Conservation (phyloP, 2,329 filamentous ascomycete species). For the Neocatenulostroma microsporum region DNA sequence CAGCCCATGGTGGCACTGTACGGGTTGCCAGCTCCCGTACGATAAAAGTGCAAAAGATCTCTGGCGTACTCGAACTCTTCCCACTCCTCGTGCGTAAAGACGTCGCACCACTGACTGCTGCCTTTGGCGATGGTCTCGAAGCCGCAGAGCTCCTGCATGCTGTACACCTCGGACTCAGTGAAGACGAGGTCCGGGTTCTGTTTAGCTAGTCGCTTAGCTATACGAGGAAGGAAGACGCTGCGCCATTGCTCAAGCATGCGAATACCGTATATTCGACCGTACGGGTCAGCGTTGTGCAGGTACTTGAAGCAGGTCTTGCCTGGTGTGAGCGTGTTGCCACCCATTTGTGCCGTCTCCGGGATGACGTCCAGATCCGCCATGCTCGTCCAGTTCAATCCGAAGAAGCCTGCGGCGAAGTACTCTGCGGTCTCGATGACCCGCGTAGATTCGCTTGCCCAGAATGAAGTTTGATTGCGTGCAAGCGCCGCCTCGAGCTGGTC, state of each 20-base stretch:
- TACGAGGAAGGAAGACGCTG: conserved; percentile 40
- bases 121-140: conserved; percentile 51
- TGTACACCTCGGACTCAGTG: conserved; percentile 44
- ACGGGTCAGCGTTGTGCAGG: conserved; percentile 25
- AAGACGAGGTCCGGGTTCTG: conserved; percentile 40
- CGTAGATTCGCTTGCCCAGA: conserved; percentile 50
- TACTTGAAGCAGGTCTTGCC: conserved; percentile 41
- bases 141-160: conserved; percentile 56
- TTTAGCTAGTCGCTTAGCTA: conserved; percentile 38
- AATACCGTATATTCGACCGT: conserved; percentile 46
- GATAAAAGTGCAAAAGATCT: conserved; percentile 52
- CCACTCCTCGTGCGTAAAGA: conserved; percentile 50
- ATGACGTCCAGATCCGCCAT: conserved; percentile 44
- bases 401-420: conserved; percentile 49
- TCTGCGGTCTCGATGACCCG: conserved; percentile 51
- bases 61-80: conserved; percentile 51
- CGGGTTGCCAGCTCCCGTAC: conserved; percentile 49
- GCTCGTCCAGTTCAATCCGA: conserved; percentile 43
- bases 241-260: conserved; percentile 42
- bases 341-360: conserved; percentile 43
- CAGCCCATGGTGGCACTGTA: conserved; percentile 50
- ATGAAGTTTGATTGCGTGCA: conserved; percentile 27
- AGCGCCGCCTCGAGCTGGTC: conserved; percentile 34
- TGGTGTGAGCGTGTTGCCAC: conserved; percentile 50
- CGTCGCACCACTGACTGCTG: conserved; percentile 48